phyloP scores from a whole-genome alignment of 2,329 filamentous ascomycete genomes.

The Eutypa lata region DNA sequence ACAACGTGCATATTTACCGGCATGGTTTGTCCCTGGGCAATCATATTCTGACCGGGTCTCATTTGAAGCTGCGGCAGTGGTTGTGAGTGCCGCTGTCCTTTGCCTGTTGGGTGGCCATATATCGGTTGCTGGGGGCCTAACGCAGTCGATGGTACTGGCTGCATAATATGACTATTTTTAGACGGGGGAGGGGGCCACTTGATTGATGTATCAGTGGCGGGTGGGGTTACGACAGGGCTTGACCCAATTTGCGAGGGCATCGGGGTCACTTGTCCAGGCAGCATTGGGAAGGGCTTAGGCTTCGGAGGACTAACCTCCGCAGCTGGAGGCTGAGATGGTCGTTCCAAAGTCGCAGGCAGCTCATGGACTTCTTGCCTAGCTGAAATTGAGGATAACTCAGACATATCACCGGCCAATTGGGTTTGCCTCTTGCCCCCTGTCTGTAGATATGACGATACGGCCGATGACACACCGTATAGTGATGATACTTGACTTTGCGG shows the following conservation, averaged over 20 bases:
- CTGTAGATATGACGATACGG: constrained; percentile 16
- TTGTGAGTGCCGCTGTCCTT: not conserved
- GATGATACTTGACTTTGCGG: constrained; percentile 28
- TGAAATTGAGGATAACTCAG: not conserved
- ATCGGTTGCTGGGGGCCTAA: not conserved
- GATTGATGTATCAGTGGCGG: not conserved
- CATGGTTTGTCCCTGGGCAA: too few species aligned
- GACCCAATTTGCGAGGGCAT: constrained; percentile 25
- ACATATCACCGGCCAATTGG: not conserved
- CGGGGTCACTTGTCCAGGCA: constrained; percentile 27
- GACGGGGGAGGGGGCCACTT: not conserved
- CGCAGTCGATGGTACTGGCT: not conserved
- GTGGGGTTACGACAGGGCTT: constrained; percentile 5
- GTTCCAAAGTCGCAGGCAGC: not conserved
- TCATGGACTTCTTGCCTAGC: not conserved
- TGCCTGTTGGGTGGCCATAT: not conserved
- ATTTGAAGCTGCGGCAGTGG: not conserved
- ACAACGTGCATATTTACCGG: too few species aligned
- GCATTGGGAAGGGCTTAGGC: constrained; percentile 25
- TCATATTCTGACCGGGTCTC: constrained; percentile 7
- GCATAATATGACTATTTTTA: too few species aligned
- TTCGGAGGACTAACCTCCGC: not conserved
- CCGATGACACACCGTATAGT: constrained; percentile 20
- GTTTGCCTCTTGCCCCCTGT: not conserved
- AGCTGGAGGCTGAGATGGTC: not conserved